These are phyloP conservation scores for Cydonia oblonga DNA, from an alignment of 331 rosid genomes.

Conservation along the genomic window DNA sequence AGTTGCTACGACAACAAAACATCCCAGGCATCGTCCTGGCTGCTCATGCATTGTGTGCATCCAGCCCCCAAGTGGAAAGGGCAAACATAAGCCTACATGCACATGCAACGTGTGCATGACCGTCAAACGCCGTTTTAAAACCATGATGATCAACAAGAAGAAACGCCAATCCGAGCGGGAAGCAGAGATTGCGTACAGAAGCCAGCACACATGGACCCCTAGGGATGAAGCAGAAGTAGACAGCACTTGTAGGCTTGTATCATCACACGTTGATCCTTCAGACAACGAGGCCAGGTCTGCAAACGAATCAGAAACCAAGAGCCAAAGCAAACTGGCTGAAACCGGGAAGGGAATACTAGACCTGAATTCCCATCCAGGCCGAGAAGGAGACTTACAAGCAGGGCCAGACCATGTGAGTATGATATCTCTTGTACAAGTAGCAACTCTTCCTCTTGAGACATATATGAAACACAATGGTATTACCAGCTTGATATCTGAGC, in stretches of 20 bases:
- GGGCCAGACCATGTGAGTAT: conserved; percentile 50
- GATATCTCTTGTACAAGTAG: conserved; percentile 78
- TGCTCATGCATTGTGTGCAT: conserved; percentile 99
- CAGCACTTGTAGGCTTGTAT: conserved; percentile 46
- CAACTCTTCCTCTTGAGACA: conserved; percentile 68
- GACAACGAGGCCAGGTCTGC: conserved; percentile 52
- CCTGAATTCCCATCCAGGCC: conserved; percentile 71
- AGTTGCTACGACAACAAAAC: conserved; percentile 82
- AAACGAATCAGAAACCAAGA: conserved; percentile 50
- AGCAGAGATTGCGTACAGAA: conserved; percentile 87
- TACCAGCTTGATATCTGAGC: conserved; percentile 65
- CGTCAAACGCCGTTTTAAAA: conserved; percentile 92
- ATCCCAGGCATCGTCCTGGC: conserved; percentile 98
- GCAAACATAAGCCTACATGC: conserved; percentile 97
- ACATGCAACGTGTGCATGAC: conserved; percentile 91
- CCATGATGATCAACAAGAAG: conserved; percentile 93
- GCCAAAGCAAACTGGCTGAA: conserved; percentile 49
- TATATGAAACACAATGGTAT: conserved; percentile 88
- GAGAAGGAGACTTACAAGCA: conserved; percentile 43
- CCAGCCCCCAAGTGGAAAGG: conserved; percentile 99
- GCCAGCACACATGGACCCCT: conserved; percentile 44
- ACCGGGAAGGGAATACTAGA: conserved; percentile 66
- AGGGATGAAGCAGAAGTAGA: conserved; percentile 79
- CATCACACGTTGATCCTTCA: conserved; percentile 47
- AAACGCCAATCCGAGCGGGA: conserved; percentile 96